phyloP scores from a whole-genome alignment of 2,329 filamentous ascomycete genomes.

The Fusarium caatingaense region DNA sequence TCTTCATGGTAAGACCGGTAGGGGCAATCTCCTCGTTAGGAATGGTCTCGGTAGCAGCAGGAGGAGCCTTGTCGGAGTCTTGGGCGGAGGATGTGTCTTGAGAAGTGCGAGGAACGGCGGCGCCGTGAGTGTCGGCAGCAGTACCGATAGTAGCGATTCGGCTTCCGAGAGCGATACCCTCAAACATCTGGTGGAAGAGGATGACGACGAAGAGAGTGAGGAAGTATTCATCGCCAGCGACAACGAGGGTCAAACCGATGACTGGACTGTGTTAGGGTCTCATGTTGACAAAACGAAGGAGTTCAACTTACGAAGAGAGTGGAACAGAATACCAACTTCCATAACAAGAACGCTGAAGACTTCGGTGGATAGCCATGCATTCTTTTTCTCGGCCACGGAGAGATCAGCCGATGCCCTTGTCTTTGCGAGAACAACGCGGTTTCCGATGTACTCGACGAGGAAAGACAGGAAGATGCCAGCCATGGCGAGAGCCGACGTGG shows the following conservation, averaged over 20 bases:
- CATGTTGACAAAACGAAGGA: not conserved
- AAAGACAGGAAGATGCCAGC: slow-evolving; percentile 80
- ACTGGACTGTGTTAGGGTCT: slow-evolving; percentile 54
- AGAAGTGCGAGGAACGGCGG: slow-evolving; percentile 38
- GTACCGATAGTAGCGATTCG: slow-evolving; percentile 72
- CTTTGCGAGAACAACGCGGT: slow-evolving; percentile 64
- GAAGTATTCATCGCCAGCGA: slow-evolving; percentile 67
- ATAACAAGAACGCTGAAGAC: slow-evolving; percentile 75
- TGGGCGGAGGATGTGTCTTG: slow-evolving; percentile 27
- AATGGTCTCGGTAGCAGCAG: slow-evolving; percentile 39
- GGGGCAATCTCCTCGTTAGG: slow-evolving; percentile 26
- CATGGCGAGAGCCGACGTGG: slow-evolving; percentile 77
- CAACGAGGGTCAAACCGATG: slow-evolving; percentile 72
- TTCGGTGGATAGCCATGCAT: slow-evolving; percentile 52
- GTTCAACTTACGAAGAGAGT: slow-evolving; percentile 69
- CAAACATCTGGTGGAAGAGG: slow-evolving; percentile 82
- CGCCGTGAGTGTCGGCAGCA: slow-evolving; percentile 25
- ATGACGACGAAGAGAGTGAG: slow-evolving; percentile 73
- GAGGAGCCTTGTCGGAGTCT: slow-evolving; percentile 46
- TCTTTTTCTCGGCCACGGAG: slow-evolving; percentile 41
- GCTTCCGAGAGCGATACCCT: slow-evolving; percentile 78
- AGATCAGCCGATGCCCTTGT: slow-evolving; percentile 45
- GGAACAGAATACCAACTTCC: slow-evolving; percentile 80
- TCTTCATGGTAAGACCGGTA: slow-evolving; percentile 52
- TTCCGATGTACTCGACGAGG: slow-evolving; percentile 74